These are phyloP conservation scores for Daedaleopsis sinensis DNA, from an alignment of 768 basidiomycete genomes.

Conservation along the genomic window DNA sequence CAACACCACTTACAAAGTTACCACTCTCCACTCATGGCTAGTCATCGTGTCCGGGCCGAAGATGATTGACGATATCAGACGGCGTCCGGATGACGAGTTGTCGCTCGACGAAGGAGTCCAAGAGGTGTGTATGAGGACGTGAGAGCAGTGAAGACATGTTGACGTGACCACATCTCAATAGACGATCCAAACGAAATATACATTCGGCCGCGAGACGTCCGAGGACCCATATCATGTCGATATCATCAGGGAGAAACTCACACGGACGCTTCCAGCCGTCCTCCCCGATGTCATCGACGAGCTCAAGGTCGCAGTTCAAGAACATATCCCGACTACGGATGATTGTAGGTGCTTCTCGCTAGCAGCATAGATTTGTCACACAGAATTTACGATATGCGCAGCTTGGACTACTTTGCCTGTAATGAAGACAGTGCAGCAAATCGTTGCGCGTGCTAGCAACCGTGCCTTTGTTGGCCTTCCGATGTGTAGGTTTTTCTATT, in stretches of 20 bases:
- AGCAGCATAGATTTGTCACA: not conserved
- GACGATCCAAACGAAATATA: slow-evolving; percentile 39
- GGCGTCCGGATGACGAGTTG: slow-evolving; percentile 23
- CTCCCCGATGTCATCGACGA: slow-evolving; percentile 28
- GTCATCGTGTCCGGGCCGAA: slow-evolving; percentile 21
- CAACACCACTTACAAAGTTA: slow-evolving; percentile 18
- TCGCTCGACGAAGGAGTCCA: slow-evolving; percentile 9
- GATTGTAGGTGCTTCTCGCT: slow-evolving; percentile 6
- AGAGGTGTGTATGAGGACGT: slow-evolving; percentile 1
- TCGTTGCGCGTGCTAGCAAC: slow-evolving; percentile 32
- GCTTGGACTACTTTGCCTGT: slow-evolving; percentile 27
- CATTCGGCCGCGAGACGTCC: slow-evolving; percentile 30
- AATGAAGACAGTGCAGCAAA: slow-evolving; percentile 23
- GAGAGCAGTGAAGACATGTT: not conserved
- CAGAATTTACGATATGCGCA: slow-evolving; percentile 1
- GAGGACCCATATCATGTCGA: slow-evolving; percentile 24
- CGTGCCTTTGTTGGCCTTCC: slow-evolving; percentile 39
- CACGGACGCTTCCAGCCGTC: slow-evolving; percentile 22
- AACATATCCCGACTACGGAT: slow-evolving; percentile 27
- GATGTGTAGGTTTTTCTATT: slow-evolving; percentile 29
- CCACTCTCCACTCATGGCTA: slow-evolving; percentile 18
- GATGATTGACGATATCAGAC: slow-evolving; percentile 29
- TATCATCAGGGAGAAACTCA: slow-evolving; percentile 28
- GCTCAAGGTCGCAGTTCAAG: slow-evolving; percentile 27
- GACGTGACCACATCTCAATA: not conserved